Percentiles rank a stretch among this genome's conserved stretches.
phyloP scores from a whole-genome alignment of 306 rosid species.

The Mucuna pruriens region DNA sequence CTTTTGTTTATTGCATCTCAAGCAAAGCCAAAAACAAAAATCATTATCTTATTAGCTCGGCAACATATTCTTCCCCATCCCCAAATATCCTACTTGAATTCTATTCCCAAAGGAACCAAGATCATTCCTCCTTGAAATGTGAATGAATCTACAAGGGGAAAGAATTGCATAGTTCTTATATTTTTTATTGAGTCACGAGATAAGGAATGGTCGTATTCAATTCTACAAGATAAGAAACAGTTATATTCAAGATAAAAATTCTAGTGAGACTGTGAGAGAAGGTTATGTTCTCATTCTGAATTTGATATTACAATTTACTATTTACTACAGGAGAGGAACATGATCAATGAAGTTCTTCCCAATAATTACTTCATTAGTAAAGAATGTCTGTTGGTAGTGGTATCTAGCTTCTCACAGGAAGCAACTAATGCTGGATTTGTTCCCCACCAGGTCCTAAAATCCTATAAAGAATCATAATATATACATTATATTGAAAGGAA shows the following conservation, averaged over 20 bases:
- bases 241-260: background rate
- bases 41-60: background rate
- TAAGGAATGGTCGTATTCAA: too few relatives aligned
- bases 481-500: background rate
- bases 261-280: background rate
- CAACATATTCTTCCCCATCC: background rate
- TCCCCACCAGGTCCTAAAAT: background rate
- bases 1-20: background rate
- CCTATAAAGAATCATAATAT: slow-evolving; percentile 14
- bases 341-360: background rate
- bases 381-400: background rate
- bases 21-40: slow-evolving; percentile 29
- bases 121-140: background rate
- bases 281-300: background rate
- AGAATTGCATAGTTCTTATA: background rate
- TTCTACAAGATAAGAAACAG: background rate
- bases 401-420: background rate
- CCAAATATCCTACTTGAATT: background rate
- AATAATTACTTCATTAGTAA: background rate
- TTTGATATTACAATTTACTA: slow-evolving; percentile 14
- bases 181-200: too few relatives aligned
- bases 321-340: background rate
- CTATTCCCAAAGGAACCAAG: slow-evolving; percentile 24
- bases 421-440: background rate
- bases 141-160: background rate